Evolutionary conservation across 306 rosid genomes (phyloP).

Genomic region (Citrullus mucosospermus): DNA sequence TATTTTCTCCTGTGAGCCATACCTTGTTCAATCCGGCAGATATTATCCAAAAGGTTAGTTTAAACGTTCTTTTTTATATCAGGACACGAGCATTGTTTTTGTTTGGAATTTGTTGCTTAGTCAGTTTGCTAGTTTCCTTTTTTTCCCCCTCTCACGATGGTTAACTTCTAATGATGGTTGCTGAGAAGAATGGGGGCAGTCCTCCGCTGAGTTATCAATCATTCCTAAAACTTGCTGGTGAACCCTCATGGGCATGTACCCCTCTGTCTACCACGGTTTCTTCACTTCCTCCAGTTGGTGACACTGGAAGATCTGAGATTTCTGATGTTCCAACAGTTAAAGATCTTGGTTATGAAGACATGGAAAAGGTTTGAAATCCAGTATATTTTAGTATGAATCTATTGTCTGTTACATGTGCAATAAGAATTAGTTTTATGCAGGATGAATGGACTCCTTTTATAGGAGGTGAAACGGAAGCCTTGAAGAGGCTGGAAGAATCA

Average conservation of each 20-base stretch:
- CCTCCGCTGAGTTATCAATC: slow-evolving; percentile 83
- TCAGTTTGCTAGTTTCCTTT: slow-evolving; percentile 7
- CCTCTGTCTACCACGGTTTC: slow-evolving; percentile 33
- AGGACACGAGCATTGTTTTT: background rate
- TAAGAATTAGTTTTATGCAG: slow-evolving; percentile 34
- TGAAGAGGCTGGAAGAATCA: slow-evolving; percentile 58
- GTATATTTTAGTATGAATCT: background rate
- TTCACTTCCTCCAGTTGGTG: slow-evolving; percentile 62
- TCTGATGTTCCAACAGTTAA: slow-evolving; percentile 55
- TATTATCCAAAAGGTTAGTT: slow-evolving; percentile 55
- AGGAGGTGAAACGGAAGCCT: slow-evolving; percentile 94
- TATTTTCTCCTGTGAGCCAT: slow-evolving; percentile 79
- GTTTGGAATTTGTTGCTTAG: background rate
- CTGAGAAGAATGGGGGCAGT: slow-evolving; percentile 76
- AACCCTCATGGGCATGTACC: slow-evolving; percentile 31
- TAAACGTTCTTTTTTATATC: background rate
- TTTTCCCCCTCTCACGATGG: background rate
- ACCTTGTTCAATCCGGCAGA: slow-evolving; percentile 71
- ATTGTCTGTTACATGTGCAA: background rate
- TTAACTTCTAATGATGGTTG: slow-evolving; percentile 9
- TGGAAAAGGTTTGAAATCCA: slow-evolving; percentile 35
- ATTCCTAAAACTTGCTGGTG: slow-evolving; percentile 74
- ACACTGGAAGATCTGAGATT: slow-evolving; percentile 32
- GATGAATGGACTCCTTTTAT: slow-evolving; percentile 59
- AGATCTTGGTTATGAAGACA: slow-evolving; percentile 69